Percentiles rank a stretch among this genome's conserved stretches.
Conservation (phyloP, 768 basidiomycete genomes). For the Mycena crocata region DNA sequence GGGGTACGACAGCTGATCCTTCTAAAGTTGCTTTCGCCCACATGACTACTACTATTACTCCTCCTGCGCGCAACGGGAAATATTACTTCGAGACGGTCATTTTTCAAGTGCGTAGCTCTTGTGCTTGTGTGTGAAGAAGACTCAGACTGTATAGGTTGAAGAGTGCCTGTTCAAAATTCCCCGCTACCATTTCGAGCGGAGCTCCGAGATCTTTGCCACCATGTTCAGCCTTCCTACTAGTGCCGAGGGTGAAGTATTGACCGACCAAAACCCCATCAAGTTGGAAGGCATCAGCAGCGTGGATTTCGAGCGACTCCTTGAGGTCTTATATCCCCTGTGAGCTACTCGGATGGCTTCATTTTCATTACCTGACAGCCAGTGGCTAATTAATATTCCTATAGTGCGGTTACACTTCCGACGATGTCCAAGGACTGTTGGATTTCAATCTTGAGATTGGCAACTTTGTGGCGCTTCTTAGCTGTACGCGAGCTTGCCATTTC, state of each 20-base stretch:
- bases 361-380: neutral
- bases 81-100: constrained; percentile 16
- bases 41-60: neutral
- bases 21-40: no score
- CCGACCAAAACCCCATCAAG: constrained; percentile 42
- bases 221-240: constrained; percentile 46
- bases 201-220: constrained; percentile 47
- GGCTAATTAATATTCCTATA: neutral
- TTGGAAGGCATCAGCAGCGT: constrained; percentile 42
- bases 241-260: constrained; percentile 39
- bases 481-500: neutral
- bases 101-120: neutral
- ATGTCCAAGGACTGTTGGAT: neutral
- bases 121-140: neutral
- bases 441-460: neutral
- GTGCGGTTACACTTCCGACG: neutral
- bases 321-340: constrained; percentile 40
- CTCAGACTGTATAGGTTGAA: constrained; percentile 46
- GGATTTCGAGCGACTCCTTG: constrained; percentile 39
- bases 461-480: neutral
- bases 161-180: constrained; percentile 52
- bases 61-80: neutral
- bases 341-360: constrained; percentile 10
- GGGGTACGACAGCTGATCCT: no score
- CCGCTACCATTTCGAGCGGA: constrained; percentile 43